Evolutionary conservation across 306 rosid species (phyloP), one percentile per base, ranked within the genome.

Genomic region (Abrus pulchellus): DNA sequence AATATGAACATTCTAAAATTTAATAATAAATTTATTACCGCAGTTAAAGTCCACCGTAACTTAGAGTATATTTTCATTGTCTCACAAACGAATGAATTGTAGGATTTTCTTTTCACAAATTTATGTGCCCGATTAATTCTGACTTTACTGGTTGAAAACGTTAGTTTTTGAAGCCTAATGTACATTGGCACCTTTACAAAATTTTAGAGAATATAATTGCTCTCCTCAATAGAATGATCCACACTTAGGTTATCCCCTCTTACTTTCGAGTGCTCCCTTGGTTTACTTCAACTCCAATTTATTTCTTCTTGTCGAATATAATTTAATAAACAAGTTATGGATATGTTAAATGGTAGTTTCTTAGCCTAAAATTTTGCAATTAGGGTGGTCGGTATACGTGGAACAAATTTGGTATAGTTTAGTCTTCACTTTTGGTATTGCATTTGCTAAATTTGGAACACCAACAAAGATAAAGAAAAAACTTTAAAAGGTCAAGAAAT

Each of bases 391-490:
- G 9, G 9, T n/a, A 33, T 12, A 4, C 57, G 5, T 52, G n/a
- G 8, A 52, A 52, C 27, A 52, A 13, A 4, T 0, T 1, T 1
- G 7, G 61, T 20, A 1, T 20, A 55, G 27, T 55, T 59, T 30
- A 61, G 4, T 10, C 67, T 61, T 1, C 12, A 34, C 45, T n/a
- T 34, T 12, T 6, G 36, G 13, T 47, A 50, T 61, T 75, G 53
- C 9, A 76, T 41, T 34, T 48, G 41, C 53, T 5, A 76, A 76
- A 3, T 64, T 50, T 76, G 74, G 41, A 48, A 62, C 48, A 8
- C 20, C 62, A 62, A 63, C 4, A 34, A 63, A 49, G 40, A 76
- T 47, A 38, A 49, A 62, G 29, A 20, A 20, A 30, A 6, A 20
- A 20, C 20, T 48, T 14, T 28, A 20, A 50, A 64, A 53, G 6